phyloP scores from a whole-genome alignment of 805 yeast species.

The Zygosaccharomyces bisporus region DNA sequence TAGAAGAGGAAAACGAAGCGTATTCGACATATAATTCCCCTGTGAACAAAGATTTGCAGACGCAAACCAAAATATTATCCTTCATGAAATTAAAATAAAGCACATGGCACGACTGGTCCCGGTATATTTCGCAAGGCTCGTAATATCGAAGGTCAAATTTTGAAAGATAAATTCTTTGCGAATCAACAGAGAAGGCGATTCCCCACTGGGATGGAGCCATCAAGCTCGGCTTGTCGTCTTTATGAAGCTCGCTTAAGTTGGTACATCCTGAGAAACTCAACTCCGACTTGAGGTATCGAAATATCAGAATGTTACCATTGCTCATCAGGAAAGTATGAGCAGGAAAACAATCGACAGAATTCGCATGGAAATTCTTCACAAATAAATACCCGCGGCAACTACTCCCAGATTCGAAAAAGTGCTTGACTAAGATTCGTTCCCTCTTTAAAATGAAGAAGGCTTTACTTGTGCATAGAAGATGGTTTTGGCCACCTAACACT shows the following conservation, averaged over 20 bases:
- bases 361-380: not conserved
- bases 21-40: slow-evolving; percentile 8
- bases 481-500: not conserved
- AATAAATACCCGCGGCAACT: slow-evolving; percentile 4
- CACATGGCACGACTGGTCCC: slow-evolving; percentile 2
- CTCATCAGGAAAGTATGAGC: slow-evolving; percentile 8
- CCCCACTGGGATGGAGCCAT: not conserved
- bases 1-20: not conserved
- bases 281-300: not conserved
- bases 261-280: not conserved
- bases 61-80: slow-evolving; percentile 2
- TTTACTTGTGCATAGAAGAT: slow-evolving; percentile 10
- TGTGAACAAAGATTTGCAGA: slow-evolving; percentile 5
- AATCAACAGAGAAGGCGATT: slow-evolving; percentile 1
- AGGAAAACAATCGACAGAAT: not conserved
- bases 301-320: slow-evolving; percentile 5
- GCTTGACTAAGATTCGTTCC: not conserved
- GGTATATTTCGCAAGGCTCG: not conserved
- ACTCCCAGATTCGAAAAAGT: not conserved
- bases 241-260: not conserved
- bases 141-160: not conserved
- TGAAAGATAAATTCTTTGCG: slow-evolving; percentile 3
- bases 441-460: slow-evolving; percentile 5
- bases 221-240: not conserved
- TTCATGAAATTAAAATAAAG: slow-evolving; percentile 1